Percentiles rank a stretch among this genome's conserved stretches.
phyloP scores from a whole-genome alignment of 148 eudicot species.

The Rhododendron vialii region DNA sequence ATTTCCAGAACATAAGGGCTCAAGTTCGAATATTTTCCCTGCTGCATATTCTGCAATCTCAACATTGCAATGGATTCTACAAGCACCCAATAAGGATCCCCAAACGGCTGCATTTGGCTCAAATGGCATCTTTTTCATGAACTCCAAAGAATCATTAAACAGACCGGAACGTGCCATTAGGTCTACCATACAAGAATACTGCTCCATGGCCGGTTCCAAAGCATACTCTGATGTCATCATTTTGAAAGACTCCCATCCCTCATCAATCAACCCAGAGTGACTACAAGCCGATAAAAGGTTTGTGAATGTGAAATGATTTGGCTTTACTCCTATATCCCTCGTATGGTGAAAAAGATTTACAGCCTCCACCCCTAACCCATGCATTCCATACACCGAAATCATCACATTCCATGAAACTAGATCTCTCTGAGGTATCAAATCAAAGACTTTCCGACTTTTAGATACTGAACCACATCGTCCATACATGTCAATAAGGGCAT shows the following conservation, averaged over 20 bases:
- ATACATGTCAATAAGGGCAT: constrained; percentile 19
- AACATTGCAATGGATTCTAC: constrained; percentile 16
- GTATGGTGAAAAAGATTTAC: constrained; percentile 2
- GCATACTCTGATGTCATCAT: constrained; percentile 7
- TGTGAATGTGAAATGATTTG: constrained; percentile 21
- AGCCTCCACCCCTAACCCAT: constrained; percentile 11
- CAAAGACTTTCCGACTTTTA: constrained; percentile 10
- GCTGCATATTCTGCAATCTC: constrained; percentile 21
- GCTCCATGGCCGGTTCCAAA: constrained; percentile 15
- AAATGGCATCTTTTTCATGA: constrained; percentile 18
- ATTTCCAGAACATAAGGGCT: constrained; percentile 17
- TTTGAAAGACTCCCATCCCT: constrained; percentile 8
- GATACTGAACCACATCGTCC: constrained; percentile 14
- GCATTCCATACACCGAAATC: constrained; percentile 21
- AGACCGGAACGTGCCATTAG: constrained; percentile 15
- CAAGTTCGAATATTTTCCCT: constrained; percentile 12
- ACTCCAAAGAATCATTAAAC: constrained; percentile 4
- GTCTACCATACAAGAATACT: constrained; percentile 21
- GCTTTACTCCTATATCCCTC: constrained; percentile 7
- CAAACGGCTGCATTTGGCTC: constrained; percentile 24
- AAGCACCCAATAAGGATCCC: constrained; percentile 20
- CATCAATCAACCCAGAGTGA: constrained; percentile 15
- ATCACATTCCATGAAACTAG: constrained; percentile 19
- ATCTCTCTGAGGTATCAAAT: constrained; percentile 2
- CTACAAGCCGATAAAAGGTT: constrained; percentile 20